These are phyloP conservation scores for Citrullus mucosospermus DNA, from an alignment of 306 rosid species.

Conservation along the genomic window DNA sequence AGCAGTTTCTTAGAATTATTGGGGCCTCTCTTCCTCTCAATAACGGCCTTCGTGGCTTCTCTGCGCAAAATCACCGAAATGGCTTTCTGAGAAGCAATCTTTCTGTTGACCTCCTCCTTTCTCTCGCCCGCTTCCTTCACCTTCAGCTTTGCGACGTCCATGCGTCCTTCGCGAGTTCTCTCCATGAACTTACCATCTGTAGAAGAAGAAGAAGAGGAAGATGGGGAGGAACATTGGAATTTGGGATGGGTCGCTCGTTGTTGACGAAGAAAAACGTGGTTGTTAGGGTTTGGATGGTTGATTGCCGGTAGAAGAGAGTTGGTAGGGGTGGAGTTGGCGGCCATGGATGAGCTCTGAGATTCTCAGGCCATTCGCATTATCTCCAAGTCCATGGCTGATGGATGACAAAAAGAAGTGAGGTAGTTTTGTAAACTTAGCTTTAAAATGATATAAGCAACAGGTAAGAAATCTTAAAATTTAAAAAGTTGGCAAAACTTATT, in stretches of 20 bases:
- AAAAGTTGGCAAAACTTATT: too few relatives aligned
- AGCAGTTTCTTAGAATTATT: conserved; percentile 67
- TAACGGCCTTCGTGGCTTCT: conserved; percentile 76
- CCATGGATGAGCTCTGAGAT: neutral
- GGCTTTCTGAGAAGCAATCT: conserved; percentile 74
- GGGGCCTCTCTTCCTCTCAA: conserved; percentile 67
- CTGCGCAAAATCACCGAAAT: conserved; percentile 66
- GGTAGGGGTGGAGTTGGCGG: neutral
- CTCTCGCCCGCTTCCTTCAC: conserved; percentile 46
- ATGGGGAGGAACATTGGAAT: neutral
- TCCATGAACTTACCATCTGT: conserved; percentile 4
- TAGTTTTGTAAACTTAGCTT: too few relatives aligned
- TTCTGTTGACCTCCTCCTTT: conserved; percentile 54
- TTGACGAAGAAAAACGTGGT: neutral
- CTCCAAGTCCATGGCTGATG: neutral
- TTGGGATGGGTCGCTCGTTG: neutral
- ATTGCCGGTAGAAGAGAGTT: neutral
- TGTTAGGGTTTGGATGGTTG: neutral
- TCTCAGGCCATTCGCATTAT: neutral
- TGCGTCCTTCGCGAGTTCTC: conserved; percentile 19
- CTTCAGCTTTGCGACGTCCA: conserved; percentile 34
- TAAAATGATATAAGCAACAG: too few relatives aligned
- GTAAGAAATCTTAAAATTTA: too few relatives aligned
- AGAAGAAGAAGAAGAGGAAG: neutral
- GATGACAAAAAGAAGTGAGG: too few relatives aligned